Evolutionary conservation across 768 basidiomycete species (phyloP).

Genomic region (Lyophyllum semitale): DNA sequence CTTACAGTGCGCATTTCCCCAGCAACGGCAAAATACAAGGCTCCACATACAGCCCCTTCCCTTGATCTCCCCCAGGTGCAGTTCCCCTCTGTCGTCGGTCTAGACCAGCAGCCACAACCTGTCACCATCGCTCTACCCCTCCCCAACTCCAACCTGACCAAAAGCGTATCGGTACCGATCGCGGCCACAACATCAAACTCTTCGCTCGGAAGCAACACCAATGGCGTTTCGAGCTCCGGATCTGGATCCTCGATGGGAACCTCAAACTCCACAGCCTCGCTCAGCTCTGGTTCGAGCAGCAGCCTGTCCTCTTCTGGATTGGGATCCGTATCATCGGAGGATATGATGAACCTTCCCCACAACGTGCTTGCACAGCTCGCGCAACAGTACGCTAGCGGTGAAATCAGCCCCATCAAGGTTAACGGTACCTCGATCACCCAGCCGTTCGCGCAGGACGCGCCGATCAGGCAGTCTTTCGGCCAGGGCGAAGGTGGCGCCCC

Average conservation of each 20-base stretch:
- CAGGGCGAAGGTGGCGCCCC: slow-evolving; percentile 41
- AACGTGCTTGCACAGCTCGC: slow-evolving; percentile 49
- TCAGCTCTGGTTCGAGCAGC: slow-evolving; percentile 54
- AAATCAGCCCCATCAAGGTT: slow-evolving; percentile 28
- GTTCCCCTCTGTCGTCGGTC: slow-evolving; percentile 33
- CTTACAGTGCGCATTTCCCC: slow-evolving; percentile 84
- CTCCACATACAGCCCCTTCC: slow-evolving; percentile 43
- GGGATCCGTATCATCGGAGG: slow-evolving; percentile 52
- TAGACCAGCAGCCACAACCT: slow-evolving; percentile 36
- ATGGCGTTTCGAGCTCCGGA: slow-evolving; percentile 40
- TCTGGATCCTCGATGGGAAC: slow-evolving; percentile 52
- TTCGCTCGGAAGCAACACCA: slow-evolving; percentile 35
- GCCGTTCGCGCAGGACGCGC: slow-evolving; percentile 43
- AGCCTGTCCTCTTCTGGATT: slow-evolving; percentile 53
- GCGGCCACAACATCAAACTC: slow-evolving; percentile 46
- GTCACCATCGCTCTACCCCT: slow-evolving; percentile 53
- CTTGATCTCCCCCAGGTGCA: slow-evolving; percentile 50
- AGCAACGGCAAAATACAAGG: slow-evolving; percentile 86
- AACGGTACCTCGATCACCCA: slow-evolving; percentile 35
- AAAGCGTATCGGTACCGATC: slow-evolving; percentile 74
- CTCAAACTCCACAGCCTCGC: slow-evolving; percentile 51
- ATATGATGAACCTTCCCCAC: slow-evolving; percentile 50
- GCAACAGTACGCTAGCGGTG: slow-evolving; percentile 46
- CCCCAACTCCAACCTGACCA: slow-evolving; percentile 45
- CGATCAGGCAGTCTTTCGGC: slow-evolving; percentile 31